Base-by-base conservation (phyloP, 2,329 filamentous ascomycete genomes). In the Periglandula ipomoeae region DNA sequence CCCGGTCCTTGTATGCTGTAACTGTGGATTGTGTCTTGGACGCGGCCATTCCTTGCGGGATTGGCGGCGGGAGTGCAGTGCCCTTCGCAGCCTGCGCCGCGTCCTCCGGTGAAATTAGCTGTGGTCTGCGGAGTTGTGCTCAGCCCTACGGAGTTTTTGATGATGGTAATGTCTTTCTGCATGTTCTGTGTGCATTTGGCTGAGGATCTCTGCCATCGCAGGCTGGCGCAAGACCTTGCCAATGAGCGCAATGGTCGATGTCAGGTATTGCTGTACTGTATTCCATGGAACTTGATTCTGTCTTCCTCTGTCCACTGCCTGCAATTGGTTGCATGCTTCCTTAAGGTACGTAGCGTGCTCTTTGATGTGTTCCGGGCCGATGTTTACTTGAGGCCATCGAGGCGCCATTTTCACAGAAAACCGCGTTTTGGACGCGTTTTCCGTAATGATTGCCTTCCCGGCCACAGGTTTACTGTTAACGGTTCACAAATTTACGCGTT, bases 101-200 rank as follows among this genome's bases (percentile, higher is more conserved):
- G 20, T 17, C 51, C 48, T 45, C 53, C 46, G 44, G 43, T 54
- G 41, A 54, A 56, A 43, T 56, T 55, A 22, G 43, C 46, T 52
- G 47, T 44, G 17, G 41, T 51, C 34, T 43, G 24, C 27, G 52
- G 52, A 32, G 49, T 44, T 13, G 52, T 55, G 42, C 50, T 54
- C 20, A 55, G 27, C 50, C 54, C 54, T 20, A 55, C 50, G 39
- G 52, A 54, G 51, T 47, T 55, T 39, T 55, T 56, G 40, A 56
- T 53, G 32, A 57, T 47, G 11, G 50, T 55, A 35, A 57, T 38
- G 50, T 57, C 54, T 43, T 47, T 55, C 45, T 57, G 47, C 3
- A 56, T 57, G 51, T 45, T 56, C 50, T 57, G 49, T 50, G 47
- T 55, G 50, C 50, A 54, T 38, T 54, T 54, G n/a, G n/a, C 20